These are phyloP conservation scores for Nigrospora sphaerica DNA, from an alignment of 2,329 filamentous ascomycete species.

Conservation along the genomic window DNA sequence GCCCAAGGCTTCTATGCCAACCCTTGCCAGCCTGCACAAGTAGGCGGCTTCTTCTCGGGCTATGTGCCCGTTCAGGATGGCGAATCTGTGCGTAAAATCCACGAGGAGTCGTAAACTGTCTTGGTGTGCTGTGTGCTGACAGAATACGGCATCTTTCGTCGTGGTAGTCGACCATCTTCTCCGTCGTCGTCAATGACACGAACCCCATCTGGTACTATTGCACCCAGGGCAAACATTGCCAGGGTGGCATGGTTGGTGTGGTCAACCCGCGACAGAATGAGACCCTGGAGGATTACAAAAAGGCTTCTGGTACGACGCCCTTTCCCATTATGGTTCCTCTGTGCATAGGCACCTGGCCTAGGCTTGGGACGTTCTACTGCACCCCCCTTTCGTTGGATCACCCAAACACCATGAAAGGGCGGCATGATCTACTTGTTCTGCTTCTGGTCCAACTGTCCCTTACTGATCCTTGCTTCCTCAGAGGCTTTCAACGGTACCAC, in stretches of 20 bases:
- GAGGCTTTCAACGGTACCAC: no score
- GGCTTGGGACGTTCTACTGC: no score
- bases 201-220: constrained; percentile 44
- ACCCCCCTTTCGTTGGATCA: no score
- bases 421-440: no score
- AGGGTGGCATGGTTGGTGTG: constrained; percentile 31
- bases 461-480: no score
- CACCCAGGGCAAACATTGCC: constrained; percentile 36
- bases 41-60: constrained; percentile 32
- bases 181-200: constrained; percentile 35
- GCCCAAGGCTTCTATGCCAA: constrained; percentile 30
- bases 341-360: no score
- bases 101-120: neutral
- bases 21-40: constrained; percentile 27
- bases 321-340: no score
- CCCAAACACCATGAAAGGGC: no score
- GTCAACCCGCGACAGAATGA: constrained; percentile 27
- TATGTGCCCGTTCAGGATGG: constrained; percentile 8
- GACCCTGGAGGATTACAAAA: constrained; percentile 26
- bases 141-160: neutral
- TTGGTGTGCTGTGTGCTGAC: neutral
- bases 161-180: constrained; percentile 28
- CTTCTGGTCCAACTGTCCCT: no score
- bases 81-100: neutral
- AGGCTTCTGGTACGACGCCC: neutral